Evolutionary conservation across 352 stramenopile genomes (phyloP).

Genomic region (Globisporangium radiosum): DNA sequence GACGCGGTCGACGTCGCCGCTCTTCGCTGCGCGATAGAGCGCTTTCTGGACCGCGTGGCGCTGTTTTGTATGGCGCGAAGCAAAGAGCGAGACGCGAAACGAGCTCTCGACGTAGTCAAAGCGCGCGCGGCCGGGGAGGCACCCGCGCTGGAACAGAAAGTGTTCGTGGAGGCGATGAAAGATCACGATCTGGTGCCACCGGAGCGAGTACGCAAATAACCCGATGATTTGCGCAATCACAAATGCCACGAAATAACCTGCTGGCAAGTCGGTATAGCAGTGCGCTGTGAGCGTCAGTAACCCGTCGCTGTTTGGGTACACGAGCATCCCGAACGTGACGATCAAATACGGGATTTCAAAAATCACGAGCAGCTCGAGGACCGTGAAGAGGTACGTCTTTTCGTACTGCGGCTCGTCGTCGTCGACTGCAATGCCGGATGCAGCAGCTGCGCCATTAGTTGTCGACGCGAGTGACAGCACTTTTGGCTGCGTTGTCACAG

Average conservation of each 20-base stretch:
- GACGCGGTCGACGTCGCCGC: slow-evolving; percentile 50
- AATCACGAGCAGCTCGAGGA: slow-evolving; percentile 75
- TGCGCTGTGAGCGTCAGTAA: slow-evolving; percentile 25
- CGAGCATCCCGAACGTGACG: slow-evolving; percentile 40
- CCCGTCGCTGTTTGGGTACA: slow-evolving; percentile 28
- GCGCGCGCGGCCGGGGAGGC: slow-evolving; percentile 42
- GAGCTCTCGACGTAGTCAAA: slow-evolving; percentile 64
- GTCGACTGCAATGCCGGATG: slow-evolving; percentile 26
- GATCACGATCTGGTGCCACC: slow-evolving; percentile 74
- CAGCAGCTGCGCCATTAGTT: slow-evolving; percentile 19
- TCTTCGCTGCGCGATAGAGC: slow-evolving; percentile 61
- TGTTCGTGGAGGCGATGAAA: slow-evolving; percentile 78
- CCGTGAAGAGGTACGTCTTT: slow-evolving; percentile 69
- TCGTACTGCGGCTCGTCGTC: slow-evolving; percentile 44
- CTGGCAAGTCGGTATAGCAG: slow-evolving; percentile 26
- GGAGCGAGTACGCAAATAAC: slow-evolving; percentile 46
- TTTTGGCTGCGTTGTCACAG: slow-evolving; percentile 1
- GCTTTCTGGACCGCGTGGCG: slow-evolving; percentile 41
- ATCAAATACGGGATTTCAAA: slow-evolving; percentile 68
- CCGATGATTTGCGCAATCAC: slow-evolving; percentile 45
- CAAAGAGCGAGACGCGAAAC: slow-evolving; percentile 36
- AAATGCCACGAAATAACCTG: slow-evolving; percentile 27
- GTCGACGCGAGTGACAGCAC: slow-evolving; percentile 24
- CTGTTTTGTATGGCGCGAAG: slow-evolving; percentile 27
- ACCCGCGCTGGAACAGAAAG: slow-evolving; percentile 66